Evolutionary conservation across 2,329 filamentous ascomycete genomes (phyloP).

Genomic region (Zopfia rhizophila): DNA sequence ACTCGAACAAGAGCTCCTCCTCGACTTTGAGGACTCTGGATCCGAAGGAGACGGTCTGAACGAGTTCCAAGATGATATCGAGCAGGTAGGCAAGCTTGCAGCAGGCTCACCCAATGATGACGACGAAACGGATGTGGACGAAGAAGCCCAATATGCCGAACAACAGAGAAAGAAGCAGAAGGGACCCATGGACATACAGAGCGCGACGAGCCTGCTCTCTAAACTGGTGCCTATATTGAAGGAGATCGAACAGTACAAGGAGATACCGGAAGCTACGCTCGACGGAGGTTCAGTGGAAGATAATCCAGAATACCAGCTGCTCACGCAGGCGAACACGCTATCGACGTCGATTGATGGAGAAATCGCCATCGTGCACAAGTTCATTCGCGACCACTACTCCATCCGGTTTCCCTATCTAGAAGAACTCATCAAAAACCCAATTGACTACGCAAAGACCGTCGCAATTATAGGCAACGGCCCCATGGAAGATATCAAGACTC

Average conservation of each 20-base stretch:
- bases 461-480: conserved; percentile 93
- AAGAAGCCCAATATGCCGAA: conserved; percentile 64
- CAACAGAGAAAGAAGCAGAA: conserved; percentile 72
- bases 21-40: conserved; percentile 88
- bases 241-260: conserved; percentile 60
- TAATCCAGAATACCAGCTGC: conserved; percentile 87
- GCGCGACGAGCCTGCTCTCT: conserved; percentile 82
- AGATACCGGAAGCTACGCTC: conserved; percentile 76
- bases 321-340: conserved; percentile 88
- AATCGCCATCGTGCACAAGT: conserved; percentile 93
- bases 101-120: conserved; percentile 54
- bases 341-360: conserved; percentile 95
- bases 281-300: conserved; percentile 85
- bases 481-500: conserved; percentile 84
- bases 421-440: conserved; percentile 85
- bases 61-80: conserved; percentile 53
- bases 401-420: conserved; percentile 93
- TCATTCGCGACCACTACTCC: conserved; percentile 95
- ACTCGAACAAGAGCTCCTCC: conserved; percentile 89
- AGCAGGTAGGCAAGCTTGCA: conserved; percentile 48
- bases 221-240: conserved; percentile 82
- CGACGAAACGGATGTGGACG: conserved; percentile 69
- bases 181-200: conserved; percentile 77
- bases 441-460: conserved; percentile 96
- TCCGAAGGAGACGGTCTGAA: conserved; percentile 76